These are phyloP conservation scores for Solanum etuberosum DNA, from an alignment of 257 asterid species.

Conservation along the genomic window DNA sequence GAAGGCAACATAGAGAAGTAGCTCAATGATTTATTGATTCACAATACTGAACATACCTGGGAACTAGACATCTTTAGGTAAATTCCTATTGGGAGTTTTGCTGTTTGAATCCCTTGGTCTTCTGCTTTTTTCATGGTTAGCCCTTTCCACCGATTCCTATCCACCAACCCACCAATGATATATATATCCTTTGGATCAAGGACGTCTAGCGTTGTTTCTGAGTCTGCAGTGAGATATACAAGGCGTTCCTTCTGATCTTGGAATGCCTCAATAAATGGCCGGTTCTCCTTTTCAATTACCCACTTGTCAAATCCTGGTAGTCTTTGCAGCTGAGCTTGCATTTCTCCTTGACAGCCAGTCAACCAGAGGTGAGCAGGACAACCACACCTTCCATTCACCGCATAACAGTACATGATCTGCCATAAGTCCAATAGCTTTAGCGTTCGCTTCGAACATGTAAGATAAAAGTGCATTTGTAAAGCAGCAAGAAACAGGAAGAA, in stretches of 20 bases:
- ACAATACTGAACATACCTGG: slow-evolving; percentile 39
- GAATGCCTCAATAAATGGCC: slow-evolving; percentile 61
- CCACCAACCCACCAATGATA: slow-evolving; percentile 95
- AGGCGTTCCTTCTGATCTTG: slow-evolving; percentile 57
- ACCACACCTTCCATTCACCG: slow-evolving; percentile 62
- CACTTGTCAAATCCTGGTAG: slow-evolving; percentile 88
- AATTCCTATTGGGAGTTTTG: slow-evolving; percentile 84
- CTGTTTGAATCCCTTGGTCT: slow-evolving; percentile 87
- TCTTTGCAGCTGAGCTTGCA: slow-evolving; percentile 55
- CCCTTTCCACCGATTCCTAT: slow-evolving; percentile 95
- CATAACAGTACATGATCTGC: slow-evolving; percentile 94
- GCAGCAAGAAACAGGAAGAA: neutral
- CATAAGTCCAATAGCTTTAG: slow-evolving; percentile 5
- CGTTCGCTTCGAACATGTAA: neutral
- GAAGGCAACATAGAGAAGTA: neutral
- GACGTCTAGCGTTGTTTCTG: slow-evolving; percentile 61
- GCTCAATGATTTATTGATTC: neutral
- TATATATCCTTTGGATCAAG: slow-evolving; percentile 73
- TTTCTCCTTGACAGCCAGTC: slow-evolving; percentile 85
- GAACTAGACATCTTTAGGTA: slow-evolving; percentile 93
- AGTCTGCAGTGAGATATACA: slow-evolving; percentile 93
- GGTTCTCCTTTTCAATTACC: slow-evolving; percentile 69
- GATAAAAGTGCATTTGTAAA: neutral
- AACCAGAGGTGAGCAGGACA: slow-evolving; percentile 86
- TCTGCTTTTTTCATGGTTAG: slow-evolving; percentile 78